Evolutionary conservation across 176 grass and related monocot genomes (phyloP).

Genomic region (Aegilops speltoides): DNA sequence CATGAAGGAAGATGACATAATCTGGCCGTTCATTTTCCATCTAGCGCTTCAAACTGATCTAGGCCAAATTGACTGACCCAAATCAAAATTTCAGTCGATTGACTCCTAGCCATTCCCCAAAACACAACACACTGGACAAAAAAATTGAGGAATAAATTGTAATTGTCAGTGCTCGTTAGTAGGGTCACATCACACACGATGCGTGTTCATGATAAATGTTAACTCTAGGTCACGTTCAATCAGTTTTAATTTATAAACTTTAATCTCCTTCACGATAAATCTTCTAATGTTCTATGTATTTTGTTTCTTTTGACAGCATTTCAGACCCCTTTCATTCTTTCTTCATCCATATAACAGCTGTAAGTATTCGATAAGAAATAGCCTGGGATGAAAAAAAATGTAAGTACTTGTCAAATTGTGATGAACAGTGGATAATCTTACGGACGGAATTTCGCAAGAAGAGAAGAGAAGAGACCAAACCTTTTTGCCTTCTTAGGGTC

Average conservation of each 20-base stretch:
- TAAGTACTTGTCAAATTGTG: neutral
- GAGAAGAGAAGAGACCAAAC: constrained; percentile 28
- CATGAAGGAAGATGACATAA: too few species aligned
- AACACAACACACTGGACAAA: neutral
- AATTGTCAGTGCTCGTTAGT: neutral
- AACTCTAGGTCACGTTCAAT: neutral
- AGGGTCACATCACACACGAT: neutral
- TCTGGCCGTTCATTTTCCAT: too few species aligned
- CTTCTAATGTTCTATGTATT: neutral
- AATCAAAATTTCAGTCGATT: too few species aligned
- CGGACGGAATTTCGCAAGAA: neutral
- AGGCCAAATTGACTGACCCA: too few species aligned
- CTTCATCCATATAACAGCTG: neutral
- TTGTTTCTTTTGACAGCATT: neutral
- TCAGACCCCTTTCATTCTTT: neutral
- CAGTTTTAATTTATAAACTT: neutral
- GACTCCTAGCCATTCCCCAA: too few species aligned
- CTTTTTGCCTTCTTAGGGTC: constrained; percentile 86
- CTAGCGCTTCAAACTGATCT: too few species aligned
- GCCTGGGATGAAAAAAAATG: neutral
- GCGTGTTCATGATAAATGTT: neutral
- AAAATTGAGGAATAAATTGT: neutral
- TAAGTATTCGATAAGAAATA: neutral
- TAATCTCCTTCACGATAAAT: neutral
- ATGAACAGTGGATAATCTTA: neutral